A percentile compares a stretch with the other conserved stretches of the same genome.
Evolutionary conservation across 2,329 filamentous ascomycete genomes (phyloP).

Genomic region (Ilyonectria robusta): DNA sequence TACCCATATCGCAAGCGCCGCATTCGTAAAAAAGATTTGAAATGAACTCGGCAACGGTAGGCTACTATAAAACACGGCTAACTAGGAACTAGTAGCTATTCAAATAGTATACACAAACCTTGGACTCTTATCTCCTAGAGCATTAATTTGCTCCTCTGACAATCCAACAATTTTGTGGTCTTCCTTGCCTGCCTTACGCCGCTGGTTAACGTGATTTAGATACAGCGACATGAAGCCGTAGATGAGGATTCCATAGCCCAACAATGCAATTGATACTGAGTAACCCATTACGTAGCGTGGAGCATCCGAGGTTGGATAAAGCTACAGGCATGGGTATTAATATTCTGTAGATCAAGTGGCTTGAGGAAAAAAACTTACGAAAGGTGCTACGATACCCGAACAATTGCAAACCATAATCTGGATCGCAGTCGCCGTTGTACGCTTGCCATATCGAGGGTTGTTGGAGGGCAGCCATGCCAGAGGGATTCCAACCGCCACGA

Average conservation of each 20-base stretch:
- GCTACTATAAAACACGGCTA: background rate
- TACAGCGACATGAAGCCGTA: slow-evolving; percentile 25
- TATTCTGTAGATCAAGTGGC: background rate
- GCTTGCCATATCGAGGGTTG: slow-evolving; percentile 29
- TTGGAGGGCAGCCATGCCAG: slow-evolving; percentile 28
- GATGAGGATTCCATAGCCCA: slow-evolving; percentile 20
- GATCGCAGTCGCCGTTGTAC: slow-evolving; percentile 25
- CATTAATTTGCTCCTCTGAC: slow-evolving; percentile 21
- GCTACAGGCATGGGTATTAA: background rate
- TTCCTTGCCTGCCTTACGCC: slow-evolving; percentile 21
- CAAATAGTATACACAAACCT: slow-evolving; percentile 26
- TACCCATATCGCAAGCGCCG: too few species aligned
- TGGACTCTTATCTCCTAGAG: slow-evolving; percentile 26
- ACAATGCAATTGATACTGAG: slow-evolving; percentile 24
- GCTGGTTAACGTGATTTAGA: slow-evolving; percentile 20
- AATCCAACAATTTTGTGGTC: slow-evolving; percentile 25
- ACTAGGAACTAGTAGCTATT: background rate
- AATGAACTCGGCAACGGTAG: background rate
- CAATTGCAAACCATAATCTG: slow-evolving; percentile 28
- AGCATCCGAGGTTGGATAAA: slow-evolving; percentile 24
- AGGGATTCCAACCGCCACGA: slow-evolving; percentile 21
- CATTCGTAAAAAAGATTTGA: background rate
- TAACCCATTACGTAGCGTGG: slow-evolving; percentile 24
- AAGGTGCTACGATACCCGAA: slow-evolving; percentile 25
- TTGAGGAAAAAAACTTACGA: slow-evolving; percentile 13